These are phyloP conservation scores for Lablab purpureus DNA, from an alignment of 306 rosid species.

Conservation along the genomic window DNA sequence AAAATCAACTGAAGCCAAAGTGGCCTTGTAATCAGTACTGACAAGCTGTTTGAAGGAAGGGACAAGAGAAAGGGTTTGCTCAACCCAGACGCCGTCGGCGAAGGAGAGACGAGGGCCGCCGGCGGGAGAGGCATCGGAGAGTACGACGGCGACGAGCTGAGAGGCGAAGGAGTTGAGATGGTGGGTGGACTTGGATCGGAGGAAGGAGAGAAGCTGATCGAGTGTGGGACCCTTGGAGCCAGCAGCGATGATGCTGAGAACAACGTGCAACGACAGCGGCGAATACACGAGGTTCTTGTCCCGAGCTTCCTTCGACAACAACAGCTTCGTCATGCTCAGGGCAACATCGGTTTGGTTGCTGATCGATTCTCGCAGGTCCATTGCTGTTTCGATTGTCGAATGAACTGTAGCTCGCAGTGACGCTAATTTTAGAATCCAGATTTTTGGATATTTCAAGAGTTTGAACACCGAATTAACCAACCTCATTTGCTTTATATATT, in stretches of 20 bases:
- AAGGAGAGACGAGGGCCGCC: conserved; percentile 83
- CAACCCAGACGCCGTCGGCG: conserved; percentile 74
- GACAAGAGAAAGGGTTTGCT: conserved; percentile 63
- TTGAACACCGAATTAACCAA: too few species aligned
- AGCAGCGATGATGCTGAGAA: conserved; percentile 72
- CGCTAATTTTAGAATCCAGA: neutral
- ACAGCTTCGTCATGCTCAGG: conserved; percentile 55
- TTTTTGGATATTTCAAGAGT: too few species aligned
- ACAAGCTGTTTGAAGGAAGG: conserved; percentile 74
- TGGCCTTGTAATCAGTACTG: conserved; percentile 59
- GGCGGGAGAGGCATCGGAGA: conserved; percentile 62
- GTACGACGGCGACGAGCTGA: conserved; percentile 60
- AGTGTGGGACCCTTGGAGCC: conserved; percentile 77
- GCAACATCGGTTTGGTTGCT: conserved; percentile 62
- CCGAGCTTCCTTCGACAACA: conserved; percentile 52
- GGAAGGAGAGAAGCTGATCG: conserved; percentile 78
- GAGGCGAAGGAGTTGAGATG: conserved; percentile 69
- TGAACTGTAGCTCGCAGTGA: neutral
- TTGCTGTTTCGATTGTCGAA: conserved; percentile 2
- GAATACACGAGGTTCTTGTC: conserved; percentile 70
- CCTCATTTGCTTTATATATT: too few species aligned
- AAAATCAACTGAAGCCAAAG: conserved; percentile 66
- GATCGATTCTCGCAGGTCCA: conserved; percentile 72
- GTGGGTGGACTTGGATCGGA: conserved; percentile 65
- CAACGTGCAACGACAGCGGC: conserved; percentile 75